These are phyloP conservation scores for Setaria viridis DNA, from an alignment of 202 grass and related monocot species.

Conservation along the genomic window DNA sequence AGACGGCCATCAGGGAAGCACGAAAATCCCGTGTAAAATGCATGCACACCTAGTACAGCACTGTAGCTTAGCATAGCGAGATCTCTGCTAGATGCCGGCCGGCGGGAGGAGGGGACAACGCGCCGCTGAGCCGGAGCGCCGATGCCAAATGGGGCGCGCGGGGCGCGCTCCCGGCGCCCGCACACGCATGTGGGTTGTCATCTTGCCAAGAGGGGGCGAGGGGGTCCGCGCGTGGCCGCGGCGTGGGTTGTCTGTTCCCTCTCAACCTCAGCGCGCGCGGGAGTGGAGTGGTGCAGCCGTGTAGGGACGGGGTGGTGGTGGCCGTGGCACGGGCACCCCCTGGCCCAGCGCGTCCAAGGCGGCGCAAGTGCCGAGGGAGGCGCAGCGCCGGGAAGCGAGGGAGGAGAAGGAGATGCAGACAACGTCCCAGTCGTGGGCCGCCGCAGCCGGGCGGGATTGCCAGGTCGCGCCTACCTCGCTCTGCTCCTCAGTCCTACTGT, in stretches of 20 bases:
- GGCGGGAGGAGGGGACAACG: background rate
- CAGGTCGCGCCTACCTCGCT: background rate
- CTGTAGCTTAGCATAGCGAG: background rate
- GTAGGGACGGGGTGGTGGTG: background rate
- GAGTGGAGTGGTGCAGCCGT: no score
- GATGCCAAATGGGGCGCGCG: constrained; percentile 1
- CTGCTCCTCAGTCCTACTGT: background rate
- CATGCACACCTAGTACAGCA: background rate
- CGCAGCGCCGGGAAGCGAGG: background rate
- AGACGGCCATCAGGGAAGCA: background rate
- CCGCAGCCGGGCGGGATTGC: background rate
- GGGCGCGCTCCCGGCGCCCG: background rate
- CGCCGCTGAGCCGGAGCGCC: constrained; percentile 20
- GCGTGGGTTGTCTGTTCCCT: constrained; percentile 17
- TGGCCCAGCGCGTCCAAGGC: background rate
- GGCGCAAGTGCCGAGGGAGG: constrained; percentile 21
- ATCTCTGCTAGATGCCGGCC: background rate
- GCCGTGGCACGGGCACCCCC: background rate
- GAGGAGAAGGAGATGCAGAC: background rate
- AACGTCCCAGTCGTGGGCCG: background rate
- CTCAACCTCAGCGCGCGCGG: background rate
- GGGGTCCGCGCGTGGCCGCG: constrained; percentile 36
- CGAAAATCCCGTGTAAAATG: constrained; percentile 21
- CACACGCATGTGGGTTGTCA: constrained; percentile 41
- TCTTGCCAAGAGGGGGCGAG: background rate